Conservation (phyloP, 768 basidiomycete genomes). For the Leucosporidium yakuticum region DNA sequence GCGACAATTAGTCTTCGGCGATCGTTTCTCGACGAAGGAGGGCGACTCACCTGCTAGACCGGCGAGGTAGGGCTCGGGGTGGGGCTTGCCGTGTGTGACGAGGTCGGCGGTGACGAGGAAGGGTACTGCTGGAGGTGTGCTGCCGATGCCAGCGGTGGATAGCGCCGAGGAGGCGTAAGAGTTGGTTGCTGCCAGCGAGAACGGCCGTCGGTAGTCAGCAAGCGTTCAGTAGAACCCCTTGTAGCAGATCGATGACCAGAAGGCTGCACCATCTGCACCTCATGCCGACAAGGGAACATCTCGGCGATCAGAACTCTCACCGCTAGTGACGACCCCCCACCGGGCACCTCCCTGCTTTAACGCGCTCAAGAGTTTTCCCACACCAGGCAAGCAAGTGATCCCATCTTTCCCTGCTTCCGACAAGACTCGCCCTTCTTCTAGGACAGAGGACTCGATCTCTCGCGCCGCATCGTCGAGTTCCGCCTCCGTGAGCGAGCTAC, state of each 20-base stretch:
- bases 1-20: slow-evolving; percentile 39
- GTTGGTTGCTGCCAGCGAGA: slow-evolving; percentile 78
- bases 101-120: slow-evolving; percentile 72
- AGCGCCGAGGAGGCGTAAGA: slow-evolving; percentile 66
- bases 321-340: slow-evolving; percentile 84
- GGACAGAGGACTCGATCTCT: slow-evolving; percentile 23
- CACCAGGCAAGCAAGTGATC: slow-evolving; percentile 60
- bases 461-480: slow-evolving; percentile 21
- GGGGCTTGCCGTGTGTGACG: slow-evolving; percentile 71
- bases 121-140: slow-evolving; percentile 50
- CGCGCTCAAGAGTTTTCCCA: slow-evolving; percentile 53
- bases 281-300: not conserved
- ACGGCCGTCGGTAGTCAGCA: too few relatives aligned
- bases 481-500: slow-evolving; percentile 6
- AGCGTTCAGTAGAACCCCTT: too few relatives aligned
- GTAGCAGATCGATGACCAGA: too few relatives aligned
- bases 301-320: too few relatives aligned
- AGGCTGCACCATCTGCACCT: too few relatives aligned
- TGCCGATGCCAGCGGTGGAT: slow-evolving; percentile 53
- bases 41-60: slow-evolving; percentile 53
- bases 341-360: slow-evolving; percentile 54
- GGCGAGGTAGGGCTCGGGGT: slow-evolving; percentile 76
- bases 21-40: slow-evolving; percentile 53
- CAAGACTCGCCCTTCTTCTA: slow-evolving; percentile 21
- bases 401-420: slow-evolving; percentile 34